Evolutionary conservation across 768 basidiomycete species (phyloP), one percentile per base, ranked within the genome.

Genomic region (Mycena alexandri): DNA sequence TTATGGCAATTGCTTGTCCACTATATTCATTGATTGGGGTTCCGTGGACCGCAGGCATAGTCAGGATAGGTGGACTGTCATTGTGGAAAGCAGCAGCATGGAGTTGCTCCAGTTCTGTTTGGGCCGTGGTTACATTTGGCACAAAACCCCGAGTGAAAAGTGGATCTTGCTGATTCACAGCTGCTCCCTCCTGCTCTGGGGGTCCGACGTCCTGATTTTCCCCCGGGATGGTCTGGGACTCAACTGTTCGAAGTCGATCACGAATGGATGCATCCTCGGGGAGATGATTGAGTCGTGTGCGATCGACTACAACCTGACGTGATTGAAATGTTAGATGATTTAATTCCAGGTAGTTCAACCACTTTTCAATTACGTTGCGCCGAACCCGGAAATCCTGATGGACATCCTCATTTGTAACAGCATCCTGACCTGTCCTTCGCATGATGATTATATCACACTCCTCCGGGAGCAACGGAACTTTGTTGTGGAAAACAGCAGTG

Each of bases 51-150:
- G 24, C 17, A 6, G 55, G 55, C 55, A 57, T 57, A 12, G 55
- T 57, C 3, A 57, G 19, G 9, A 57, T 33, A 19, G 34, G n/a
- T 42, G 67, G 62, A 8, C 29, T 3, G 21, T 61, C 47, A 53
- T 44, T 57, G 14, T 50, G 46, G 33, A 44, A 51, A 29, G 65
- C 67, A 34, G 61, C 68, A 55, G 36, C 48, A 24, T 58, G 66
- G 12, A 74, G 50, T 44, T 71, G 60, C 11, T 72, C 67, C 2
- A 71, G 22, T 43, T 70, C 71, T 46, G 67, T 72, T 36, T 62
- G 42, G 0, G 22, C 0, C 34, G 51, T 22, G 2, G 2, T 47
- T 3, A 69, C 34, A 56, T 69, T 69, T 16, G 68, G 58, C 17
- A 60, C 68, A 56, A 69, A 69, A 8, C 52, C 57, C 1, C n/a